Conservation (phyloP, 108 stramenopile species). For the Skeletonema costatum region DNA sequence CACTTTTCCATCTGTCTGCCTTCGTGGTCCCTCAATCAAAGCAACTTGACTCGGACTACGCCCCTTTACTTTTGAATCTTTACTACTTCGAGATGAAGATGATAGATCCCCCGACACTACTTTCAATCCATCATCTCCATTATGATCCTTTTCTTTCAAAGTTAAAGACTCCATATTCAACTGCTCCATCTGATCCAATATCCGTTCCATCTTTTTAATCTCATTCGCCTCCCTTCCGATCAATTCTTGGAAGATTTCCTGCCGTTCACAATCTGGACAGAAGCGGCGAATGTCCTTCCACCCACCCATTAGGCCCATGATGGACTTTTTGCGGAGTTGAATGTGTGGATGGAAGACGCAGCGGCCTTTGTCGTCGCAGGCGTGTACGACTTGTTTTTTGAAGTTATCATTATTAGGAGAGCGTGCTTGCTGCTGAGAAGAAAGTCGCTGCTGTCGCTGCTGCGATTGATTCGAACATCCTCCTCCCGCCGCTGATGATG, state of each 20-base stretch:
- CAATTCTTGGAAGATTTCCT: constrained; percentile 21
- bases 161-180: background rate
- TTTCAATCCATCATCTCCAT: too few relatives aligned
- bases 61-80: too few relatives aligned
- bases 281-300: constrained; percentile 40
- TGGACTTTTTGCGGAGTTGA: constrained; percentile 40
- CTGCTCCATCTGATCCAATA: background rate
- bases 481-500: too few relatives aligned
- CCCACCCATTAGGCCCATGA: constrained; percentile 35
- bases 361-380: constrained; percentile 38
- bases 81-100: too few relatives aligned
- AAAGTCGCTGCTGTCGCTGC: background rate
- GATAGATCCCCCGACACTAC: too few relatives aligned
- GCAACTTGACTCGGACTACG: too few relatives aligned
- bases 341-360: constrained; percentile 46
- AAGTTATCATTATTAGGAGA: background rate
- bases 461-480: background rate
- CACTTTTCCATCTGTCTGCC: too few relatives aligned
- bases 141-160: too few relatives aligned
- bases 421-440: background rate
- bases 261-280: constrained; percentile 45
- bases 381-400: background rate
- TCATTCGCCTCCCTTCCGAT: background rate
- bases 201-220: background rate
- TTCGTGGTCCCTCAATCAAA: too few relatives aligned